Base-by-base conservation (phyloP, 2,329 filamentous ascomycete species). In the Sphaerulina populicola region DNA sequence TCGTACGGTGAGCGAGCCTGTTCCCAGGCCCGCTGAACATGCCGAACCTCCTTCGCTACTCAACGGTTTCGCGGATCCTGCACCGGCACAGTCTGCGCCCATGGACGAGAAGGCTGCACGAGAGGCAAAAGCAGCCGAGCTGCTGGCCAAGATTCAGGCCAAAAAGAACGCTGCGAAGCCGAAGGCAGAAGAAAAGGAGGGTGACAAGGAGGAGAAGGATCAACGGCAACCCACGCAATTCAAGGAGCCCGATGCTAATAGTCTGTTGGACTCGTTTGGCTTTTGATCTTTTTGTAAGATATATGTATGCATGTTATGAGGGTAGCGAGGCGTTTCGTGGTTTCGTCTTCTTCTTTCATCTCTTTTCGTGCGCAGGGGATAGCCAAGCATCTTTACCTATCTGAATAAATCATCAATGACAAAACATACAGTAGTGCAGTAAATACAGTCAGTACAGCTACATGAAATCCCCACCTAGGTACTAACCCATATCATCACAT, bases 261-360 rank as follows among this genome's bases (percentile, higher is more conserved):
- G 88, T 53, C 71, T 98, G 64, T 74, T 97, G 61, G 91, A 97
- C 74, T 90, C 80, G 67, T 97, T 97, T 77, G 91, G 91, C 1
- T 93, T 97, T 66, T 97, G 31, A 42, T 30, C 3, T 27, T 27
- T 18, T 27, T 27, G 23, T 27, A 27, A 27, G 7, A 27, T 23
- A 3, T 23, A 27, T 23, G 3, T 23, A 12, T 41, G 39, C 29
- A 3, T 2, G 3, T 39, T 39, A 39, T n/a, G n/a, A 18, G 11
- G 2, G 3, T 7, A 41, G 39, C 39, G 39, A 15, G 39, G 39
- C 39, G 39, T 23, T 41, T 41, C 12, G 21, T 6, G 11, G 23
- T 27, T 27, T 7, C 23, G 23, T 27, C 5, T 27, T 27, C 23
- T 27, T 27, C 23, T 5, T 4, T 1, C 23, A 27, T 2, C 18